Evolutionary conservation across 1,284 basidiomycete genomes (phyloP), one percentile per base, ranked within the genome.

Genomic region (Stereum hirsutum): DNA sequence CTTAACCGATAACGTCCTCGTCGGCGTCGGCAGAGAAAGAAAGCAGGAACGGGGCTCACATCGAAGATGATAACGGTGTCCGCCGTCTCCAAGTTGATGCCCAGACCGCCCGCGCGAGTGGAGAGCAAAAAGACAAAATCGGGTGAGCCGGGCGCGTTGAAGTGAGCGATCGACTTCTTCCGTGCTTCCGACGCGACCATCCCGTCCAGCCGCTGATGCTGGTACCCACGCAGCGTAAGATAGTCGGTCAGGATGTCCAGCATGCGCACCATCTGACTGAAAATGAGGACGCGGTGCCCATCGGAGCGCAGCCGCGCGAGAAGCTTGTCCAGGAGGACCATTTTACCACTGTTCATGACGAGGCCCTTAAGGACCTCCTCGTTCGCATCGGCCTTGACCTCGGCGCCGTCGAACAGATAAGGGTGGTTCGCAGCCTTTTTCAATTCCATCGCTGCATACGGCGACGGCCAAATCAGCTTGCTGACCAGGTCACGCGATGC

Each of bases 31-130:
- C 28, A 2, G 26, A 24, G 27, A 25, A 27, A 39, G 26, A 24
- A 30, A 23, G 40, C 32, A 67, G n/a, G n/a, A n/a, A n/a, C n/a
- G n/a, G n/a, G n/a, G n/a, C 86, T 66, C 61, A 91, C 89, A 73
- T 99, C 95, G 61, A 97, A 99, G 61, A 99, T 98, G 65, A 99
- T 95, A 56, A 99, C 95, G 1, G 95, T 99, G 64, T 99, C 84
- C 10, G 95, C 95, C 28, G 93, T 95, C 67, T 96, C 95, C 49
- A 99, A 70, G 65, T 99, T 99, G 76, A 99, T 99, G 49, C 96
- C 96, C 36, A 99, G 74, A 41, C 96, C 96, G 56, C 96, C 96
- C 30, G 96, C 96, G 49, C 96, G 82, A 12, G 96, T 99, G 12
- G 93, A 97, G 8, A 99, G 74, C 51, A 99, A 62, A 63, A 85